phyloP scores from a whole-genome alignment of 305 asterid genomes.

The Fraxinus nigra region DNA sequence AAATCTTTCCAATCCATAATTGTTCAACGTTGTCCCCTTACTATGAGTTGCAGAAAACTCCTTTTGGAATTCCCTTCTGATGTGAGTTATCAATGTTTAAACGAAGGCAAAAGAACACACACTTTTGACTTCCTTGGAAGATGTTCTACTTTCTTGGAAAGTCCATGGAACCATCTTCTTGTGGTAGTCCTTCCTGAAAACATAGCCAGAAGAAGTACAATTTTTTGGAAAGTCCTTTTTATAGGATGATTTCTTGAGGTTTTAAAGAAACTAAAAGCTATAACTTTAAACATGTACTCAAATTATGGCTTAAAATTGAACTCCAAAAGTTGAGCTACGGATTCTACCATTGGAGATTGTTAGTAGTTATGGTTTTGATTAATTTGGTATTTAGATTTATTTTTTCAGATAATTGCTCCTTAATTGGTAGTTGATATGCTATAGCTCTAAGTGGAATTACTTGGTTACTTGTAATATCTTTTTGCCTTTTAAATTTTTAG shows the following conservation, averaged over 20 bases:
- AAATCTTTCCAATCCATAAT: not conserved
- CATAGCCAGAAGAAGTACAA: not conserved
- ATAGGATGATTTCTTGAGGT: not conserved
- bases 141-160: not conserved
- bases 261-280: not conserved
- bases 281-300: not conserved
- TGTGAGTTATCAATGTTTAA: not conserved
- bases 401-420: not conserved
- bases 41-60: not conserved
- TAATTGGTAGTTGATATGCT: not conserved
- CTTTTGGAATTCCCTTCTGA: not conserved
- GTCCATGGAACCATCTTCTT: not conserved
- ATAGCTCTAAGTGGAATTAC: not conserved
- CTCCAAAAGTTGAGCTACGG: constrained; percentile 4
- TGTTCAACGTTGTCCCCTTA: not conserved
- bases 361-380: not conserved
- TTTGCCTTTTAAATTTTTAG: not conserved
- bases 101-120: not conserved
- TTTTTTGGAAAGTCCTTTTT: not conserved
- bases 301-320: not conserved
- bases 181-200: not conserved
- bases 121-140: not conserved
- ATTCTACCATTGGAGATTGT: constrained; percentile 8
- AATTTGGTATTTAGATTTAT: not conserved
- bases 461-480: not conserved